Evolutionary conservation across 177 flowering plant species (phyloP), one percentile per base, ranked within the genome.

Genomic region (Vitis hybrid): DNA sequence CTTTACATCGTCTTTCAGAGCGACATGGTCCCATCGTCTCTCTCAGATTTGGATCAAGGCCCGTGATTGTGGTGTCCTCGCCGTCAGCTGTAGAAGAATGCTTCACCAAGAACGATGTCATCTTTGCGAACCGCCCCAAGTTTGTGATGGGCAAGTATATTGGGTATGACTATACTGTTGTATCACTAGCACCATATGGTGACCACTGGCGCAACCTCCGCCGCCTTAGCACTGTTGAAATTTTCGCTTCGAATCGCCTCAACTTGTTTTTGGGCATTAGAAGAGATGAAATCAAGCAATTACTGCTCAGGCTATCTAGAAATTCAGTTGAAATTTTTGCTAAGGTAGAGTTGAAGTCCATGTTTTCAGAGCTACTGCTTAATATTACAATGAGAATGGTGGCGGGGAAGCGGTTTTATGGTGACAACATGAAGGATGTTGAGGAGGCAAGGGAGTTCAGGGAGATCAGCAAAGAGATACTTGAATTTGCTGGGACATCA

Each of bases 141-240:
- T 11, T 60, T 18, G 2, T 75, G 11, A 51, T 66, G 17, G 76
- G 67, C 23, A 54, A 72, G 2, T 19, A 40, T 26, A 11, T 75
- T 13, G 64, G 52, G 7, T 81, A 78, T 71, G 58, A 74, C 56
- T 62, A 65, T 59, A 45, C 70, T 1, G 17, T 73, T 21, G 12
- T 66, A 15, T 60, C 21, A 0, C 54, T 26, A 1, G 62, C 81
- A 0, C 73, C 77, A 0, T 78, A 81, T 21, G 81, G 84, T 0
- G 60, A 73, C 23, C 69, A 60, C 56, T 81, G 84, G 84, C 67
- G 81, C 15, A 68, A 13, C 71, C 79, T 78, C 48, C 79, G 84
- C 30, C 79, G 79, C 0, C 15, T 68, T 4, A 10, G 66, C 5
- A 57, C 74, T 7, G 5, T 70, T 1, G 71, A 81, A 21, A 59